Evolutionary conservation across 1,139 yeast species (phyloP), one percentile per base, ranked within the genome.

Genomic region (Pichia sp.): DNA sequence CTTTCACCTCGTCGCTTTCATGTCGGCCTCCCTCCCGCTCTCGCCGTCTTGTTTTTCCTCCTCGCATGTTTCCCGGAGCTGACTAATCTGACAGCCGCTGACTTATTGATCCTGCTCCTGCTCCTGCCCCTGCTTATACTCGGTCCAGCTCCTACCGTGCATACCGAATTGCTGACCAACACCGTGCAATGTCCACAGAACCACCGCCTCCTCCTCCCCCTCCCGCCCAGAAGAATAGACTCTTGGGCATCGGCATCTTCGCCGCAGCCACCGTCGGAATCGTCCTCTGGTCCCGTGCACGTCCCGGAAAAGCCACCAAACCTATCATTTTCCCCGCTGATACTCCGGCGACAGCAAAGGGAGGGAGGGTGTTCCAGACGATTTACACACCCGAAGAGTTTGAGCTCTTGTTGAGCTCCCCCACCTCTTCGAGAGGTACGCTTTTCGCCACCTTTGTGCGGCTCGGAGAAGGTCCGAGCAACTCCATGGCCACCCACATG

Each of bases 391-490:
- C 58, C 5, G 48, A 50, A 22, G 58, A 57, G 22, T 47, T 57
- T 9, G 51, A 55, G 10, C 9, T 39, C 0, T 21, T 57, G 18
- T n/a, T 57, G 7, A 41, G 47, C 3, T 36, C 57, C 3, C 56
- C 60, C 2, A 16, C 30, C 2, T 47, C 50, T 9, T 41, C 52
- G 2, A 47, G 49, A 9, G 58, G 60, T 2, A 52, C 54, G 1
- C 16, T 57, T 3, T 55, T 51, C 31, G 52, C 55, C 13, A 86
- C 87, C 64, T 88, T 88, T 70, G 86, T 91, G 1, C 71, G 80
- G 46, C 74, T 83, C 53, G 88, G 89, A 8, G 88, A 85, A 60
- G 73, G 77, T 3, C 71, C 75, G 44, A 80, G 85, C 56, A 82
- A 85, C 63, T 74, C 74, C 56, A 74, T 86, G 47, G 85, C 95